Conservation (phyloP, 2,329 filamentous ascomycete species). For the Pseudogymnoascus sp. region DNA sequence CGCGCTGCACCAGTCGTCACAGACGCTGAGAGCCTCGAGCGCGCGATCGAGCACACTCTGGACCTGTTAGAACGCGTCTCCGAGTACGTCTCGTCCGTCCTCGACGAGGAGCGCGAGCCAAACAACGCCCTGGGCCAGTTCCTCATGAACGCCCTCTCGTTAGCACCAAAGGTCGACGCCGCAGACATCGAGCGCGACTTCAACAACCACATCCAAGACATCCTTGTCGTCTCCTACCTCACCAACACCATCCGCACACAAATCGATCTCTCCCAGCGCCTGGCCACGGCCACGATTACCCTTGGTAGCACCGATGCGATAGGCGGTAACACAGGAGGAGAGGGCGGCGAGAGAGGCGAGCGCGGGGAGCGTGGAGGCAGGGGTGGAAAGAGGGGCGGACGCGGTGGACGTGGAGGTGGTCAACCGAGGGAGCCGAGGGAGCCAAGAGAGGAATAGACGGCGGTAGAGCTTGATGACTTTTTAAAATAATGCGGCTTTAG, state of each 20-base stretch:
- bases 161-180: constrained; percentile 90
- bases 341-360: constrained; percentile 37
- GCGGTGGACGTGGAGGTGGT: constrained; percentile 42
- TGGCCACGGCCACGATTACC: constrained; percentile 70
- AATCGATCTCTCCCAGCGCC: constrained; percentile 92
- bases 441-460: constrained; percentile 38
- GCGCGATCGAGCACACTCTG: constrained; percentile 78
- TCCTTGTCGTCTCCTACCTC: constrained; percentile 94
- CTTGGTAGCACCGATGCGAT: constrained; percentile 42
- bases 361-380: constrained; percentile 37
- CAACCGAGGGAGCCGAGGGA: constrained; percentile 41
- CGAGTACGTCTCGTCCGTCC: constrained; percentile 84
- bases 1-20: constrained; percentile 67
- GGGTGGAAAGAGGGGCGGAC: constrained; percentile 33
- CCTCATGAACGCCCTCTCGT: constrained; percentile 83
- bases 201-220: constrained; percentile 99
- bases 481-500: constrained; percentile 20
- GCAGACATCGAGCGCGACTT: constrained; percentile 93
- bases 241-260: constrained; percentile 98
- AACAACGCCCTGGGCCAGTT: constrained; percentile 91
- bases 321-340: constrained; percentile 23
- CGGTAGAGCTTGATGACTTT: constrained; percentile 12
- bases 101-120: constrained; percentile 87
- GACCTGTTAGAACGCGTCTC: constrained; percentile 85
- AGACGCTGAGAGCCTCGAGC: constrained; percentile 83